A percentile compares a stretch with the other conserved stretches of the same genome.
These are phyloP conservation scores for Cyberlindnera meyerae DNA, from an alignment of 805 yeast species.

Conservation along the genomic window DNA sequence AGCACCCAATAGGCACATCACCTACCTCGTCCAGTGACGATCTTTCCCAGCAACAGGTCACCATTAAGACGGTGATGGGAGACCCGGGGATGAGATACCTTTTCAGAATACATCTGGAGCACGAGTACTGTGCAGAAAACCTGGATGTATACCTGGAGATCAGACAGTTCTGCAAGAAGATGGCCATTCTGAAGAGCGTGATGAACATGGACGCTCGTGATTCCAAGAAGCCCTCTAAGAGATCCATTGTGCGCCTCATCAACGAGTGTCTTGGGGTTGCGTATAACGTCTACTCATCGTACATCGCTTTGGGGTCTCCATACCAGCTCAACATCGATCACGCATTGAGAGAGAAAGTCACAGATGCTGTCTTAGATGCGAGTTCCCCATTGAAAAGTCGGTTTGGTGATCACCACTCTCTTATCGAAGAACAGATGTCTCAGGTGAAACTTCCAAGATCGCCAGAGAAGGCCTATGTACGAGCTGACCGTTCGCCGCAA, in stretches of 20 bases:
- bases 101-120: constrained; percentile 60
- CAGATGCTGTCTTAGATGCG: constrained; percentile 35
- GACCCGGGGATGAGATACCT: constrained; percentile 76
- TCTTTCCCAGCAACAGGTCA: constrained; percentile 7
- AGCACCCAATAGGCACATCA: constrained; percentile 3
- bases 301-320: constrained; percentile 61
- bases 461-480: constrained; percentile 5
- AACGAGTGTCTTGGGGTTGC: constrained; percentile 56
- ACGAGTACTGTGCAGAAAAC: constrained; percentile 69
- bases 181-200: constrained; percentile 39
- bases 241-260: constrained; percentile 37
- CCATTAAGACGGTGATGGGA: constrained; percentile 39
- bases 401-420: constrained; percentile 10
- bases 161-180: constrained; percentile 43
- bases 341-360: constrained; percentile 39
- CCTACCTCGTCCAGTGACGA: constrained; percentile 17
- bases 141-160: constrained; percentile 66
- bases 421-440: constrained; percentile 1
- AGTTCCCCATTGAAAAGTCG: constrained; percentile 28
- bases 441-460: background rate
- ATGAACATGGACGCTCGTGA: constrained; percentile 25
- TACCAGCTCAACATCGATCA: constrained; percentile 67
- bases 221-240: constrained; percentile 8
- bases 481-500: too few relatives aligned
- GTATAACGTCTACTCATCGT: constrained; percentile 61